Conservation (phyloP, 495 filamentous ascomycete genomes). For the Penicillium ucsense region DNA sequence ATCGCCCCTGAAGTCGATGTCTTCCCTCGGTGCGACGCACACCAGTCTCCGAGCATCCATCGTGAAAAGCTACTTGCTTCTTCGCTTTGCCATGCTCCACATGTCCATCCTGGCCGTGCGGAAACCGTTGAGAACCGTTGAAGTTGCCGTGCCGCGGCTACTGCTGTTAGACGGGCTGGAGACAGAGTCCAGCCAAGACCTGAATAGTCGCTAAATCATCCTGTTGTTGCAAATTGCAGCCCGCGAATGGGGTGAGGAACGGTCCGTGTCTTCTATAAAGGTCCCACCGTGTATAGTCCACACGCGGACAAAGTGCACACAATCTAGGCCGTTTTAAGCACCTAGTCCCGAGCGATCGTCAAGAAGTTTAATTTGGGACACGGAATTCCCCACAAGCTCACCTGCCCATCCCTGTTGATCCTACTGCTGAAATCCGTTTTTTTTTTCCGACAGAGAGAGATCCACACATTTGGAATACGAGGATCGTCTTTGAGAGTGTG, state of each 20-base stretch:
- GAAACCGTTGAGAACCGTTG: background rate
- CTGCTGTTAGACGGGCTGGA: too few species aligned
- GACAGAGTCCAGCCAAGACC: too few species aligned
- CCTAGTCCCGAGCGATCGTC: conserved; percentile 2
- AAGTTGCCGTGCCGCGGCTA: background rate
- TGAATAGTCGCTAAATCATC: too few species aligned
- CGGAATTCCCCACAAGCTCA: background rate
- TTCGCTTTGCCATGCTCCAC: background rate
- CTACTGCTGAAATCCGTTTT: too few species aligned
- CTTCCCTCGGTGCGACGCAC: background rate
- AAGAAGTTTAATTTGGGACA: conserved; percentile 1
- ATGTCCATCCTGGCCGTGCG: background rate
- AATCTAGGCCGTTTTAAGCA: conserved; percentile 2
- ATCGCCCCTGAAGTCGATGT: background rate
- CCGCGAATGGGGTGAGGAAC: background rate
- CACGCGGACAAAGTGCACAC: too few species aligned
- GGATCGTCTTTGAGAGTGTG: too few species aligned
- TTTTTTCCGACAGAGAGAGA: too few species aligned
- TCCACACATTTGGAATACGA: too few species aligned
- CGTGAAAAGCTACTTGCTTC: background rate
- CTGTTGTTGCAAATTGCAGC: too few species aligned
- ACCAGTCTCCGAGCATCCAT: background rate
- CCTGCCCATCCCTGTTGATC: conserved; percentile 3
- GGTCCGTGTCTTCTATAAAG: background rate
- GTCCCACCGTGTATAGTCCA: background rate